Percentiles rank a stretch among this genome's conserved stretches.
Evolutionary conservation across 2,329 filamentous ascomycete genomes (phyloP).

Genomic region (Herpomyces periplanetae): DNA sequence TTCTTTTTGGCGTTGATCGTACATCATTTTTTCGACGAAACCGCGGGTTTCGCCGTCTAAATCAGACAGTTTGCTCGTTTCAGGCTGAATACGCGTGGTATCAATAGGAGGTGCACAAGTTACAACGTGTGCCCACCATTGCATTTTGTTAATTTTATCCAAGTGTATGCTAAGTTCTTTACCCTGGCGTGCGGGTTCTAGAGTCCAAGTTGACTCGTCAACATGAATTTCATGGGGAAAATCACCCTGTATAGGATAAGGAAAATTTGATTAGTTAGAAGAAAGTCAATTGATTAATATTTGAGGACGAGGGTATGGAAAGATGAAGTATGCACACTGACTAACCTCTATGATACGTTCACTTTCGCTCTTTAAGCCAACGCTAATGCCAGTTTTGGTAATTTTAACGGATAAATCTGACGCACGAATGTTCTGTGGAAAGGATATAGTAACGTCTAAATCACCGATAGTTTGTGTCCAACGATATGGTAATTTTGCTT

Average conservation of each 20-base stretch:
- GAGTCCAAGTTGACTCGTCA: slow-evolving; percentile 82
- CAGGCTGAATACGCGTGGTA: slow-evolving; percentile 68
- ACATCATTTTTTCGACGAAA: slow-evolving; percentile 99
- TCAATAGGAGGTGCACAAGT: slow-evolving; percentile 63
- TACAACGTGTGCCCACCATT: slow-evolving; percentile 89
- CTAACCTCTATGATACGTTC: slow-evolving; percentile 39
- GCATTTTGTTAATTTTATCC: slow-evolving; percentile 81
- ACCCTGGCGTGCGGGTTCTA: slow-evolving; percentile 16
- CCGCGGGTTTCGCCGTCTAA: slow-evolving; percentile 68
- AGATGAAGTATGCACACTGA: neutral
- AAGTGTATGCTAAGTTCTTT: slow-evolving; percentile 61
- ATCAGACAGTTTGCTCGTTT: slow-evolving; percentile 63
- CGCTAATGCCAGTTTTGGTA: slow-evolving; percentile 33
- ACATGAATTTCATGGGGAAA: slow-evolving; percentile 37
- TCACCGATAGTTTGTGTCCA: slow-evolving; percentile 81
- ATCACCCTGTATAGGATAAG: slow-evolving; percentile 19
- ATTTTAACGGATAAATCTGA: slow-evolving; percentile 48
- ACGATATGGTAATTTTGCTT: slow-evolving; percentile 71
- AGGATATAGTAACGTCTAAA: slow-evolving; percentile 32
- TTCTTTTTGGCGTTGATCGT: slow-evolving; percentile 87
- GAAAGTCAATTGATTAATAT: slow-evolving; percentile 1
- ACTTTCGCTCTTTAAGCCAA: slow-evolving; percentile 60
- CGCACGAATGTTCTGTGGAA: slow-evolving; percentile 49
- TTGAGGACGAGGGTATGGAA: neutral
- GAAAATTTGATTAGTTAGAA: slow-evolving; percentile 1